phyloP scores from a whole-genome alignment of 345 rosid genomes.

The Moricandia moricandioides region DNA sequence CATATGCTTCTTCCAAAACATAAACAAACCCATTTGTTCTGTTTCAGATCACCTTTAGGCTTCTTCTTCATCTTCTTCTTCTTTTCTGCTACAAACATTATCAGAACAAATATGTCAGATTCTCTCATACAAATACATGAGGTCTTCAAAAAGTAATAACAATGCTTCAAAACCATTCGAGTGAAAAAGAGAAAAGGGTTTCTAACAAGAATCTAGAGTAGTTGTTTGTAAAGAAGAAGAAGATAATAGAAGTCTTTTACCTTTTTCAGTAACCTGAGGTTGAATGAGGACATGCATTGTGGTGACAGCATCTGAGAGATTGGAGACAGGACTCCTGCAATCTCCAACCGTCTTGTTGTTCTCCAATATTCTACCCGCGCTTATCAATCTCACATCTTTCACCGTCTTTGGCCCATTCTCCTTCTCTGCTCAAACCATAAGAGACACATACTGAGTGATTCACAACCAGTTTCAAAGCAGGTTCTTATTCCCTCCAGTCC shows the following conservation, averaged over 20 bases:
- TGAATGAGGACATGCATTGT: constrained; percentile 95
- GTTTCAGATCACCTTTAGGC: constrained; percentile 43
- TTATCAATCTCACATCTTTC: constrained; percentile 82
- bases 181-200: too few species aligned
- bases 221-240: background rate
- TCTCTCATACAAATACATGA: background rate
- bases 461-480: background rate
- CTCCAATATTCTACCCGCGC: constrained; percentile 83
- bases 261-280: constrained; percentile 66
- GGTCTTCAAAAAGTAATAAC: background rate
- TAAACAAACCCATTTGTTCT: constrained; percentile 68
- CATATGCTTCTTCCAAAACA: constrained; percentile 37
- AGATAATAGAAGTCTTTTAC: constrained; percentile 33
- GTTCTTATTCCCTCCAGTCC: background rate
- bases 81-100: constrained; percentile 46
- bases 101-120: constrained; percentile 19
- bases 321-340: constrained; percentile 75
- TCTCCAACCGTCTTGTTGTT: constrained; percentile 79
- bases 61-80: constrained; percentile 63
- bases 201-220: background rate
- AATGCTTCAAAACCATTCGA: background rate
- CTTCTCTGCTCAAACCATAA: constrained; percentile 51
- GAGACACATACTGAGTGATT: background rate
- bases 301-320: constrained; percentile 75
- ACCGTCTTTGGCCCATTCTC: constrained; percentile 83